Percentiles rank a stretch among this genome's conserved stretches.
phyloP scores from a whole-genome alignment of 108 stramenopile species.

The Cyclostephanos tholiformis region DNA sequence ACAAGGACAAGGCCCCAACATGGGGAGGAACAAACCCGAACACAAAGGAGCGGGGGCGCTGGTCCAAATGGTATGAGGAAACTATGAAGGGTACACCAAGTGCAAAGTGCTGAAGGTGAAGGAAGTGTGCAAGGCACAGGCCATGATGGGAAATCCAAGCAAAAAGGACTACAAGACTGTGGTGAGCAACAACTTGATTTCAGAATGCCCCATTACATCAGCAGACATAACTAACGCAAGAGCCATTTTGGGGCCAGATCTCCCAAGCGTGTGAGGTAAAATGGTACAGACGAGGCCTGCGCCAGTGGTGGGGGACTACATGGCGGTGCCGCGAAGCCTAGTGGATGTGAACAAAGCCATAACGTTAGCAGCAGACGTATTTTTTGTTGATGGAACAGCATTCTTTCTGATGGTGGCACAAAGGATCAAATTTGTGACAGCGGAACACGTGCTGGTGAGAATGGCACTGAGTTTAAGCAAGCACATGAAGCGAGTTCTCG shows the following conservation, averaged over 20 bases:
- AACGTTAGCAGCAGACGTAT: constrained; percentile 30
- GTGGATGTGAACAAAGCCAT: constrained; percentile 20
- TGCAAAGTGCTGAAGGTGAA: no score
- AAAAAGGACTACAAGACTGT: constrained; percentile 19
- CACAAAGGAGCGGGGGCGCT: background rate
- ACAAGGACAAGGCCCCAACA: background rate
- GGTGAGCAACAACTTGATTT: constrained; percentile 25
- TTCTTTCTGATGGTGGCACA: constrained; percentile 33
- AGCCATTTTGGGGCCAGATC: constrained; percentile 38
- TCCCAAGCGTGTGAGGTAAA: constrained; percentile 37
- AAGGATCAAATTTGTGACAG: constrained; percentile 45
- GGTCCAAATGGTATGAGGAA: constrained; percentile 24
- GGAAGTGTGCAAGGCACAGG: no score
- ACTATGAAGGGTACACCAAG: no score
- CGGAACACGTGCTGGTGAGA: constrained; percentile 16
- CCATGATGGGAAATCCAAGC: no score
- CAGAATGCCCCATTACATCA: constrained; percentile 28
- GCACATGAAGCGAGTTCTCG: background rate
- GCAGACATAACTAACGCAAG: constrained; percentile 22
- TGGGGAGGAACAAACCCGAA: background rate
- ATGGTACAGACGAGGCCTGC: constrained; percentile 18
- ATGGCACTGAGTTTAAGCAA: constrained; percentile 27
- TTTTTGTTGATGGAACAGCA: no score
- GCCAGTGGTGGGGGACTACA: constrained; percentile 16
- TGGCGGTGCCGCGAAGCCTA: constrained; percentile 28